Conservation (phyloP, 495 filamentous ascomycete genomes). For the Trichoderma gamsii region DNA sequence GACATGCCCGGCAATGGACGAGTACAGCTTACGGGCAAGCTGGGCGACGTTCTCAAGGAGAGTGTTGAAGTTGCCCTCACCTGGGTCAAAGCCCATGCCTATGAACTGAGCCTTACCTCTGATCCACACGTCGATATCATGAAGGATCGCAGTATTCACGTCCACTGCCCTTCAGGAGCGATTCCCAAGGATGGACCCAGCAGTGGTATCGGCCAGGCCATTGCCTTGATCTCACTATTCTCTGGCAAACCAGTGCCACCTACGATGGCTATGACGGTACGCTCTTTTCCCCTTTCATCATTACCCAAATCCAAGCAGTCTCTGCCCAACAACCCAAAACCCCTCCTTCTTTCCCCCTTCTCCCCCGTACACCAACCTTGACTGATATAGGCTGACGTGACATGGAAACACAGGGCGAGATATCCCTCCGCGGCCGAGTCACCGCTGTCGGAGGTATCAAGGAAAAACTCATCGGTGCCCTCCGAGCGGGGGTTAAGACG, state of each 20-base stretch:
- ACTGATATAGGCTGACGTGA: slow-evolving; percentile 25
- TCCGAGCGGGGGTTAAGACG: slow-evolving; percentile 89
- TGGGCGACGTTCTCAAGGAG: slow-evolving; percentile 97
- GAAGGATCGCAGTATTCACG: slow-evolving; percentile 89
- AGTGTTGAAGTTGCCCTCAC: slow-evolving; percentile 89
- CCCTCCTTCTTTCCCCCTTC: not conserved
- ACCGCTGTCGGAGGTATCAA: slow-evolving; percentile 92
- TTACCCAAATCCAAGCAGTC: slow-evolving; percentile 8
- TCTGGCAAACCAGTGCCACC: slow-evolving; percentile 82
- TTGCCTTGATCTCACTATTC: slow-evolving; percentile 89
- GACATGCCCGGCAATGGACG: slow-evolving; percentile 93
- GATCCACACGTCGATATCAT: slow-evolving; percentile 87
- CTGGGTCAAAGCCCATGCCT: slow-evolving; percentile 97
- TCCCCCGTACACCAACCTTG: not conserved
- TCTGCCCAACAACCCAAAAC: not conserved
- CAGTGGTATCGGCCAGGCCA: slow-evolving; percentile 87
- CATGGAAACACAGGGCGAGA: slow-evolving; percentile 56
- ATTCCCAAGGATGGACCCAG: slow-evolving; percentile 90
- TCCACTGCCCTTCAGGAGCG: slow-evolving; percentile 91
- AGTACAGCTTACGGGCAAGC: slow-evolving; percentile 94
- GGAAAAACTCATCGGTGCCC: slow-evolving; percentile 94
- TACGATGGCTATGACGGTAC: slow-evolving; percentile 85
- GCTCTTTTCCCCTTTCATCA: slow-evolving; percentile 19
- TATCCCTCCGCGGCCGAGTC: slow-evolving; percentile 81
- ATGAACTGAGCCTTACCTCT: slow-evolving; percentile 75